Conservation (phyloP, 2,329 filamentous ascomycete genomes). For the Coniochaeta sp. region DNA sequence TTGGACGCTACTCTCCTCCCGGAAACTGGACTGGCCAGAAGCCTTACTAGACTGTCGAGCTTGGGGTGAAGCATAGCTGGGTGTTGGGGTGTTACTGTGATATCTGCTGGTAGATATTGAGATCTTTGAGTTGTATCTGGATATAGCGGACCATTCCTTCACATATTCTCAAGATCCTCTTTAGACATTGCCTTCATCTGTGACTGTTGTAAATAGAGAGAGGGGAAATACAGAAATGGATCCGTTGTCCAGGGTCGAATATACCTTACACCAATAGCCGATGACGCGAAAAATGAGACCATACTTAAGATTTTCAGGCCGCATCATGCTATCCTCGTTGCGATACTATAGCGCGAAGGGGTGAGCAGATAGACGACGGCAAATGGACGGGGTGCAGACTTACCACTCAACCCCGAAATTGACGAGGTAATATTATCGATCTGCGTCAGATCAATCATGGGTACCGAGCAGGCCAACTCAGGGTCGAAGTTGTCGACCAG, state of each 20-base stretch:
- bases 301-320: background rate
- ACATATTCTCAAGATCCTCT: background rate
- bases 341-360: background rate
- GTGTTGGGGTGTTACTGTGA: background rate
- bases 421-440: background rate
- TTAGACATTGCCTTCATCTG: background rate
- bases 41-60: background rate
- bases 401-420: background rate
- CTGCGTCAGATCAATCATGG: background rate
- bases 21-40: background rate
- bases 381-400: background rate
- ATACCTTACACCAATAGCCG: background rate
- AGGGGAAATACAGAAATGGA: background rate
- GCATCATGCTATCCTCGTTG: background rate
- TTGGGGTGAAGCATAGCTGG: background rate
- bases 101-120: background rate
- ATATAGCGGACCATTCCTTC: background rate
- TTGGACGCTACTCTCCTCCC: background rate
- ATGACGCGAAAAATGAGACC: background rate
- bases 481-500: background rate
- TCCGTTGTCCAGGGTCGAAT: background rate
- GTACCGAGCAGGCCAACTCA: background rate
- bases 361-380: background rate
- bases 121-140: background rate
- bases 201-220: background rate